Base-by-base conservation (phyloP, 2,329 filamentous ascomycete species). In the Pseudogymnoascus sp. region DNA sequence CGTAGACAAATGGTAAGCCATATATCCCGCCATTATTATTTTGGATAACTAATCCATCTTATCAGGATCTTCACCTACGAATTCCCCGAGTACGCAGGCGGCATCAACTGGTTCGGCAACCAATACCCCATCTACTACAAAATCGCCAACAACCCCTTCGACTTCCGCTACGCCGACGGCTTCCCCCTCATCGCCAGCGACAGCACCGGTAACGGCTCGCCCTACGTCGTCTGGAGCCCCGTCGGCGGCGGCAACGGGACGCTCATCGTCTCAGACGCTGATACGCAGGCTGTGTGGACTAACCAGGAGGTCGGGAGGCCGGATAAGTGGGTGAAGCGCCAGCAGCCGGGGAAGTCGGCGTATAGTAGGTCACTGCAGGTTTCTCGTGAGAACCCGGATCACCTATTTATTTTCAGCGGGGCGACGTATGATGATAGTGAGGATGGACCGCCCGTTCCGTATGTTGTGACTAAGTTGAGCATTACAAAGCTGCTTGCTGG, bases 21-120 rank as follows among this genome's bases (percentile, higher is more conserved):
- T 87, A 78, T 71, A 80, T 88, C 67, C 80, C 83, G 72, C 76
- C 78, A 3, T 86, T 25, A 4, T 25, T 3, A 25, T 25, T 4
- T 25, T 25, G 4, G 4, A 4, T 25, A 25, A 5, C 22, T 25
- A 25, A 25, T 25, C 2, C 22, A 25, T 25, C 22, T 25, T 25
- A 25, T 5, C 22, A 25, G 22, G 22, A 25, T 25, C 22, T 25
- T 25, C 22, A 25, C 22, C 22, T 25, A 25, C 22, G 22, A 25
- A 25, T 25, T 25, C 22, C 22, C 22, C 22, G 22, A 25, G 5
- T 25, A 25, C 22, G 22, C 22, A 25, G 22, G 22, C 22, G 22
- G 22, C 22, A 25, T 25, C 22, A 25, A 25, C 22, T 25, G 22
- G 22, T 25, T 25, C 22, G 22, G 22, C 22, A 25, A 86, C 70